phyloP scores from a whole-genome alignment of 179 eudicot genomes.

The Camellia oleifera region DNA sequence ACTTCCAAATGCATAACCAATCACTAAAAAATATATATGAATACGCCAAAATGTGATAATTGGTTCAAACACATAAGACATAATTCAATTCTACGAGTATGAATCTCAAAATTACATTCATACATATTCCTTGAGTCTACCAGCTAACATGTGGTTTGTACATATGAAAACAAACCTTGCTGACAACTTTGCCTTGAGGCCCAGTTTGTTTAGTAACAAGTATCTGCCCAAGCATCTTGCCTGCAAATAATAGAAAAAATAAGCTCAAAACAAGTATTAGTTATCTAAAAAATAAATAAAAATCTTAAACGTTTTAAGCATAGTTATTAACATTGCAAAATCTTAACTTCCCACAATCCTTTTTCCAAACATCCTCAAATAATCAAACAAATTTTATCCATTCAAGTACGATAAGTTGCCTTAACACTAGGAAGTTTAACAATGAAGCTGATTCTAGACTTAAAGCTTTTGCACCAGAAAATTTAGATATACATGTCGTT shows the following conservation, averaged over 20 bases:
- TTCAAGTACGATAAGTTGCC: neutral
- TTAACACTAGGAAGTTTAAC: slow-evolving; percentile 1
- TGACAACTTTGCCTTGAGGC: slow-evolving; percentile 85
- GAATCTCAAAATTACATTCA: neutral
- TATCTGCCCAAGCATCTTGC: slow-evolving; percentile 93
- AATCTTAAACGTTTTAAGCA: neutral
- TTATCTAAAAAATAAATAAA: neutral
- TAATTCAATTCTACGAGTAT: neutral
- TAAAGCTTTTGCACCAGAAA: neutral
- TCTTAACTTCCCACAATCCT: neutral
- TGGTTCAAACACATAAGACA: neutral
- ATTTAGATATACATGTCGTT: neutral
- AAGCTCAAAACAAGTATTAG: neutral
- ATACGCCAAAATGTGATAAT: neutral
- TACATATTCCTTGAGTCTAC: neutral
- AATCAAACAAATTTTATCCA: neutral
- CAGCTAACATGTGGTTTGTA: neutral
- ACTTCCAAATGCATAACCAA: neutral
- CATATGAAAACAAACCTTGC: slow-evolving; percentile 55
- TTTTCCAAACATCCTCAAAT: neutral
- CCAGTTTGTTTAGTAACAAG: slow-evolving; percentile 96
- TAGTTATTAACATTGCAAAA: neutral
- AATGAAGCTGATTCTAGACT: neutral
- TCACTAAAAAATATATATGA: neutral
- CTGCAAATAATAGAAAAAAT: slow-evolving; percentile 35